phyloP scores from a whole-genome alignment of 2,329 filamentous ascomycete genomes.

The Fusarium sp. region DNA sequence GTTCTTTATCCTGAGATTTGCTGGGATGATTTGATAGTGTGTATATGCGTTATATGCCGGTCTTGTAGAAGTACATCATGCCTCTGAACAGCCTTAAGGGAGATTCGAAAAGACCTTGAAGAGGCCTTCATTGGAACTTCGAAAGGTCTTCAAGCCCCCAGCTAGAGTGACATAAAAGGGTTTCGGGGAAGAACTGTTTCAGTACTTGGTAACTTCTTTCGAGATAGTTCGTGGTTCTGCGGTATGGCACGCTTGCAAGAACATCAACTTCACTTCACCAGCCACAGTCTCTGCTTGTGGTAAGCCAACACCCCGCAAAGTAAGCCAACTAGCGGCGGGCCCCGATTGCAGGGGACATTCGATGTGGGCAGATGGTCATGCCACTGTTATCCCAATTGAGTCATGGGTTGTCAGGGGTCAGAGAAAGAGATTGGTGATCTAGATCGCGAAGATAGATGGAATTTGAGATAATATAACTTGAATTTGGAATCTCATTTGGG shows the following conservation, averaged over 20 bases:
- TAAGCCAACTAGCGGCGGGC: constrained; percentile 30
- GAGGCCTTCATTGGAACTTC: neutral
- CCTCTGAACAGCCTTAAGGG: neutral
- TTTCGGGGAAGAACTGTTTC: no score
- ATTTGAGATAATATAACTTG: neutral
- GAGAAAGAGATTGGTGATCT: constrained; percentile 17
- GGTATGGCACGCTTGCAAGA: neutral
- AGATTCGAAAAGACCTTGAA: neutral
- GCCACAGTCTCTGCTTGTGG: constrained; percentile 22
- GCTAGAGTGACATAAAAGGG: no score
- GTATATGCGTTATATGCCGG: neutral
- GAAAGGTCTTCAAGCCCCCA: neutral
- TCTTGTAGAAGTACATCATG: neutral
- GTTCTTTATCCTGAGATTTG: neutral
- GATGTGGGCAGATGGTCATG: constrained; percentile 47
- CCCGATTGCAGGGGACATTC: constrained; percentile 27
- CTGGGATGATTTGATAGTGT: neutral
- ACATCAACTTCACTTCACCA: constrained; percentile 11
- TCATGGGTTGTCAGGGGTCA: constrained; percentile 24
- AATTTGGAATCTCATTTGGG: constrained; percentile 33
- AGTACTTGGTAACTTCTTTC: no score
- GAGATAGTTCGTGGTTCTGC: neutral
- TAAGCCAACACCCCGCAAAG: constrained; percentile 16
- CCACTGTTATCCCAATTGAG: constrained; percentile 32
- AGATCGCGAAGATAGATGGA: constrained; percentile 3